Base-by-base conservation (phyloP, 2,329 filamentous ascomycete genomes). In the Scopulariopsis brevicaulis region DNA sequence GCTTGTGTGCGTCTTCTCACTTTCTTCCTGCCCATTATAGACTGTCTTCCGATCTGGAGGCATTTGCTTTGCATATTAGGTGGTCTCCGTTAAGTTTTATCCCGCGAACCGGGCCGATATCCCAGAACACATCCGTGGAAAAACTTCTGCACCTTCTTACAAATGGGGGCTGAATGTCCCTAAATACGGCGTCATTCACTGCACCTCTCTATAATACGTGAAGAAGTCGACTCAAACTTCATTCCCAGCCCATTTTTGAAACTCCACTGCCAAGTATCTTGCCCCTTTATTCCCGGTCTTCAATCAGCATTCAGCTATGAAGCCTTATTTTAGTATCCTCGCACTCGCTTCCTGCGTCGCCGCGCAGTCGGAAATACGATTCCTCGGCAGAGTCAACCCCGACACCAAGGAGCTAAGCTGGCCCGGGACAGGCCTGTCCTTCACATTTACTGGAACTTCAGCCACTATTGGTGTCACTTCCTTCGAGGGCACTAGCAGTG, bases 361-460 rank as follows among this genome's bases (percentile, higher is more conserved):
- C 54, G 54, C 54, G 14, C 37, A 55, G 54, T 37, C 54, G 18
- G 63, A 54, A 48, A 15, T 55, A 6, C 54, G 54, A 1, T 70
- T 68, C 59, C 61, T 74, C 14, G 72, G 72, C n/a, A 65, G 73
- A 50, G 73, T 75, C 25, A 73, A 75, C 53, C 73, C 73, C 0
- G 64, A 66, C 20, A 75, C 72, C 7, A 69, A 68, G 53, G 69
- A 75, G 62, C 65, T 76, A 22, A 74, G 71, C n/a, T 76, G 73
- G 74, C 71, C 74, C 0, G 71, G 70, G 50, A 74, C 73, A 1
- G 74, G 74, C 18, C 64, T 76, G 2, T 65, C 69, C 0, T 75
- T 76, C 58, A 67, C 65, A 1, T 75, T 76, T 60, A 69, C 64
- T 12, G 73, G 74, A 51, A 71, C 70, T 4, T 66, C 68, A 1